A percentile compares a stretch with the other conserved stretches of the same genome.
phyloP scores from a whole-genome alignment of 1,139 yeast species.

The Yamadazyma blattariae region DNA sequence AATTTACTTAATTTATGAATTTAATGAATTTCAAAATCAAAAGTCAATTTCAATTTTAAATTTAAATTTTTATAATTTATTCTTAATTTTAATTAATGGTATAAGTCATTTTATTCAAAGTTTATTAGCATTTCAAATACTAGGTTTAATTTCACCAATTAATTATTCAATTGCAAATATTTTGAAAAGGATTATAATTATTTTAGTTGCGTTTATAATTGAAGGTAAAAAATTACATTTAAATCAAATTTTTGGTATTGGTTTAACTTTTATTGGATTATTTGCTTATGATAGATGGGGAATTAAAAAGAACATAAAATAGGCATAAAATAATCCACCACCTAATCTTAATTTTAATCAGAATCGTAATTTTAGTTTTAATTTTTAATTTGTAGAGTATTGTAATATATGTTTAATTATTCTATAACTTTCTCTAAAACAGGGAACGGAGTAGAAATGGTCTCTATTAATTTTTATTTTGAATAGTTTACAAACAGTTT shows the following conservation, averaged over 20 bases:
- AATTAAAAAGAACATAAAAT: too few species aligned
- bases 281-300: conserved; percentile 80
- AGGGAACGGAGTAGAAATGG: too few species aligned
- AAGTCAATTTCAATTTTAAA: conserved; percentile 32
- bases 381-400: too few species aligned
- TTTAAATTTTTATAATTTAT: conserved; percentile 30
- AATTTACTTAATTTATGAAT: conserved; percentile 69
- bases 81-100: conserved; percentile 60
- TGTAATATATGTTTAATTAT: too few species aligned
- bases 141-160: conserved; percentile 83
- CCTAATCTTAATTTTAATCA: too few species aligned
- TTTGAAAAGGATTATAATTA: conserved; percentile 82
- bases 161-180: conserved; percentile 90
- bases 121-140: conserved; percentile 81
- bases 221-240: conserved; percentile 58
- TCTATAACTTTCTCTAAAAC: too few species aligned
- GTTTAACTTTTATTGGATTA: conserved; percentile 63
- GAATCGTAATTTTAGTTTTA: too few species aligned
- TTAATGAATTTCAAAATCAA: conserved; percentile 30
- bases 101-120: conserved; percentile 82
- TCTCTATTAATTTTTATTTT: too few species aligned
- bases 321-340: too few species aligned
- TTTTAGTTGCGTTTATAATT: conserved; percentile 75
- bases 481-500: too few species aligned
- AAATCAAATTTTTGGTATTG: conserved; percentile 66